Conservation (phyloP, 257 asterid species). For the Orobanche coerulescens region DNA sequence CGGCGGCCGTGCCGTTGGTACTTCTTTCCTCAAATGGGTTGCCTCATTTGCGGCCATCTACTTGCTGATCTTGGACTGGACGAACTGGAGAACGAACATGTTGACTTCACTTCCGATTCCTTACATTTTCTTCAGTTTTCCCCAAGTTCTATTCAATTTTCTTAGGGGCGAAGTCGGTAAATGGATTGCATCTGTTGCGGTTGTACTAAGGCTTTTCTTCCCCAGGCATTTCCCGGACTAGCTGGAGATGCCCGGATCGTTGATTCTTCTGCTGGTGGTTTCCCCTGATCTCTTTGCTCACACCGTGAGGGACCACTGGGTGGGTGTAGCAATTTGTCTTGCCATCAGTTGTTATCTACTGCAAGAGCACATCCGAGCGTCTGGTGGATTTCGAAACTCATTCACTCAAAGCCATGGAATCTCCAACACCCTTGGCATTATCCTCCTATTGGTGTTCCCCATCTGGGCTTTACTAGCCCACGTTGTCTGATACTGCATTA, state of each 20-base stretch:
- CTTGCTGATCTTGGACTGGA: too few species aligned
- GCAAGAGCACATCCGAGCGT: too few species aligned
- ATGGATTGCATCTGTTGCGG: slow-evolving; percentile 58
- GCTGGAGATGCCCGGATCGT: slow-evolving; percentile 71
- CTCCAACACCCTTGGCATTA: too few species aligned
- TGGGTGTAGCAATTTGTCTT: slow-evolving; percentile 48
- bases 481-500: slow-evolving; percentile 12
- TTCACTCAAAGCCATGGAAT: too few species aligned
- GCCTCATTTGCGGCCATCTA: slow-evolving; percentile 74
- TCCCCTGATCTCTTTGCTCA: slow-evolving; percentile 53
- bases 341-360: slow-evolving; percentile 59
- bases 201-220: slow-evolving; percentile 72
- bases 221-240: slow-evolving; percentile 70
- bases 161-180: too few species aligned
- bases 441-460: too few species aligned
- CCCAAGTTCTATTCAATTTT: too few species aligned
- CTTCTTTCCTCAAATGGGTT: slow-evolving; percentile 62
- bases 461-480: slow-evolving; percentile 48
- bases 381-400: too few species aligned
- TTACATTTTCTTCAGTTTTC: too few species aligned
- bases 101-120: too few species aligned
- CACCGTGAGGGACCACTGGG: slow-evolving; percentile 38
- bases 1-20: slow-evolving; percentile 46
- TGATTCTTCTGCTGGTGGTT: slow-evolving; percentile 63
- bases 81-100: too few species aligned